Conservation (phyloP, 2,329 filamentous ascomycete genomes). For the Fusarium drepaniforme region DNA sequence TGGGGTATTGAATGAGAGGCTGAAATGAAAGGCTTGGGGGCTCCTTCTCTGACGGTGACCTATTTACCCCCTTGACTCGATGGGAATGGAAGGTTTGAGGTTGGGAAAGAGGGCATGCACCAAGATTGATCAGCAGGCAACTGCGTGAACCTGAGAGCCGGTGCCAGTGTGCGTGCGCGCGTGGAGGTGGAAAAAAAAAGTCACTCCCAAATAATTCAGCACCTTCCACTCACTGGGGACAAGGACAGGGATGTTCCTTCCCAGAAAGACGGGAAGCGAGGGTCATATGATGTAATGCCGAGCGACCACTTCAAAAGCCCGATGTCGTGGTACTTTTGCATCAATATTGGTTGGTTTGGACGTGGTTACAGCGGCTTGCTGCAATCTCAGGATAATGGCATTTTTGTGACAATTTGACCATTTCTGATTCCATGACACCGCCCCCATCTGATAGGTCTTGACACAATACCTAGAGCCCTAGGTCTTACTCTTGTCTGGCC, state of each 20-base stretch:
- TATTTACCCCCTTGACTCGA: conserved; percentile 7
- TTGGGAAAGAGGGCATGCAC: conserved; percentile 14
- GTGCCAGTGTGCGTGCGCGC: conserved; percentile 18
- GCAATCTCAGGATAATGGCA: neutral
- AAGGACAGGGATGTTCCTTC: conserved; percentile 36
- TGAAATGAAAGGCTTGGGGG: neutral
- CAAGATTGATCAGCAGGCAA: conserved; percentile 34
- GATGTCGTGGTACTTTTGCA: conserved; percentile 21
- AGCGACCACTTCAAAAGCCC: conserved; percentile 15
- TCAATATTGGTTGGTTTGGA: neutral
- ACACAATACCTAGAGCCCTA: neutral
- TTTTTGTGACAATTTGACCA: neutral
- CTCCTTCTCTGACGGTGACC: neutral
- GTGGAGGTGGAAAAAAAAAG: conserved; percentile 33
- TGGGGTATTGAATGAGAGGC: neutral
- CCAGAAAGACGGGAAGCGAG: conserved; percentile 38
- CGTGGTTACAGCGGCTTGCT: neutral
- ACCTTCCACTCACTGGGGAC: conserved; percentile 19
- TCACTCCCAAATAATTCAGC: conserved; percentile 34
- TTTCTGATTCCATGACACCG: no score
- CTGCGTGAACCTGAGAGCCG: conserved; percentile 18
- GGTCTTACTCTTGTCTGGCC: neutral
- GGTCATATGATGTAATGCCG: conserved; percentile 46
- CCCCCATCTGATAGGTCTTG: neutral
- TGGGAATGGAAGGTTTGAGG: conserved; percentile 20